Evolutionary conservation across 225 moss, liverwort and hornwort genomes (phyloP), one percentile per base, ranked within the genome.

Genomic region (Ulota crispa): DNA sequence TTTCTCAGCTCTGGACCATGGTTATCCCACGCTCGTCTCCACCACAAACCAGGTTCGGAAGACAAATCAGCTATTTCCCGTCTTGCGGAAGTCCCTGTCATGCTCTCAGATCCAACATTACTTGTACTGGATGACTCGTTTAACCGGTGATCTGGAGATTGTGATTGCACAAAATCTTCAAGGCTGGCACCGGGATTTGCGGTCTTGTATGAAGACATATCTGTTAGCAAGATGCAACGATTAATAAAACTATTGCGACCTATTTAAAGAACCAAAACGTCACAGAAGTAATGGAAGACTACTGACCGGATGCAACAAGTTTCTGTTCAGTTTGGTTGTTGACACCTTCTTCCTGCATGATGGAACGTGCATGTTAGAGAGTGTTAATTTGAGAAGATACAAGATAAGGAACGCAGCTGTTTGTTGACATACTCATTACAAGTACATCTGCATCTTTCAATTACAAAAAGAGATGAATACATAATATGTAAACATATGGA

Each of bases 81-180:
- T 73, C 74, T 82, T 63, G 81, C 83, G 84, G 83, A 86, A 68
- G 78, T 87, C 56, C 57, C 90, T 47, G 86, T 81, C 59, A 62
- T 50, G 60, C 84, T 89, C 82, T 83, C 91, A 68, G 56, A 70
- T 78, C 45, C 88, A 68, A 50, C 62, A 62, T 45, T 30, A 64
- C 61, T 75, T 79, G 76, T 12, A 81, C 77, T 59, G n/a, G 32
- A 34, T 19, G 76, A 73, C 47, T 59, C 64, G 8, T 83, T 86
- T 77, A 84, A 57, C 83, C 87, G 86, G 73, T 89, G 91, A 67
- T 85, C 83, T 42, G 86, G 78, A 78, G 85, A 88, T 82, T 93
- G 92, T 88, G 92, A 93, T 28, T 86, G 84, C 52, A 93, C 82
- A 75, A 93, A 93, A 66, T 98, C 98, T 88, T 95, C 94, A 28